phyloP scores from a whole-genome alignment of 108 stramenopile species.

The Craspedostauros australis region DNA sequence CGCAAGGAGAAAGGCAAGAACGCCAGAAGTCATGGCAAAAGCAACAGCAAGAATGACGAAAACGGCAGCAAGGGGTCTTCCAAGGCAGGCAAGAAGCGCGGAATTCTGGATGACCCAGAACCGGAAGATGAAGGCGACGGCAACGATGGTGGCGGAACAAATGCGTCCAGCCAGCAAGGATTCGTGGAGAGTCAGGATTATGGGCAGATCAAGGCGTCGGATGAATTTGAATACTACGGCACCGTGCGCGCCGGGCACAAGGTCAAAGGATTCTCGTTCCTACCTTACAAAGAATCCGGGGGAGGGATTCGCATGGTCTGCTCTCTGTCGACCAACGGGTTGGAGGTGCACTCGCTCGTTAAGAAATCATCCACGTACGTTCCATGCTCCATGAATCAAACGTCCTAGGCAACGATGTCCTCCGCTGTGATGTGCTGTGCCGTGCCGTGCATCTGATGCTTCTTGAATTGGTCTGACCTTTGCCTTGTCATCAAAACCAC shows the following conservation, averaged over 20 bases:
- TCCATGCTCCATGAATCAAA: too few species aligned
- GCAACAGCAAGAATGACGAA: slow-evolving; percentile 11
- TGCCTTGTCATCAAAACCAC: too few species aligned
- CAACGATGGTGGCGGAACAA: too few species aligned
- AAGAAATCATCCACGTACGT: slow-evolving; percentile 19
- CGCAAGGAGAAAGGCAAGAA: slow-evolving; percentile 52
- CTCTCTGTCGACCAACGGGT: slow-evolving; percentile 83
- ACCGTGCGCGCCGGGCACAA: slow-evolving; percentile 79
- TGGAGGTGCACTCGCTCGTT: slow-evolving; percentile 76
- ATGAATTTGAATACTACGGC: slow-evolving; percentile 88
- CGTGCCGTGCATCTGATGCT: too few species aligned
- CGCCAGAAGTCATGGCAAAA: slow-evolving; percentile 15
- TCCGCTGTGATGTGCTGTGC: too few species aligned
- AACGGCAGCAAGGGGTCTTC: slow-evolving; percentile 13
- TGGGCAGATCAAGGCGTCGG: slow-evolving; percentile 70
- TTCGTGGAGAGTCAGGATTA: slow-evolving; percentile 25
- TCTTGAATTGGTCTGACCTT: too few species aligned
- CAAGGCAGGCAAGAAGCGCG: slow-evolving; percentile 59
- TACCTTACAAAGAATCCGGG: slow-evolving; percentile 48
- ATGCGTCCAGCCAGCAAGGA: slow-evolving; percentile 3
- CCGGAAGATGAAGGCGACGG: slow-evolving; percentile 32
- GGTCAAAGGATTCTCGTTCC: slow-evolving; percentile 70
- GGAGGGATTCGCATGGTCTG: slow-evolving; percentile 67
- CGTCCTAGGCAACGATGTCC: too few species aligned
- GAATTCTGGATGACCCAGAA: slow-evolving; percentile 71